Evolutionary conservation across 1,284 basidiomycete species (phyloP), one percentile per base, ranked within the genome.

Genomic region (Moesziomyces sp.): DNA sequence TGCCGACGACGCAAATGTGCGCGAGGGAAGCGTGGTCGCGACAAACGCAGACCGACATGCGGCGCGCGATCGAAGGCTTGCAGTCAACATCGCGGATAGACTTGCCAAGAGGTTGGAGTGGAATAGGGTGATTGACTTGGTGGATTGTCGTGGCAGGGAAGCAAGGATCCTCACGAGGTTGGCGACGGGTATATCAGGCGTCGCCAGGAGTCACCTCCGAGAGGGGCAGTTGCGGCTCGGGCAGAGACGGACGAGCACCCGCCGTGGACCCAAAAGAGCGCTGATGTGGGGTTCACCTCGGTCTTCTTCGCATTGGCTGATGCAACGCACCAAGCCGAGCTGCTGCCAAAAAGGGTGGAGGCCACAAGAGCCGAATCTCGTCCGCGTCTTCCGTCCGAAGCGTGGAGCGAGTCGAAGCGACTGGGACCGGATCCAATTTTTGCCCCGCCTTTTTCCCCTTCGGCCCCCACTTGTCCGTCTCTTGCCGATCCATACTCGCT

Each of bases 381-480:
- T 52, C 66, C 66, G 66, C 59, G 60, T 63, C 57, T 69, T 69
- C 66, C 66, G 66, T 52, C 60, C 66, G 56, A 18, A 40, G 38
- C 38, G 35, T 18, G 30, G 10, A 38, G 9, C 19, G 19, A 18
- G 23, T 18, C 24, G 42, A n/a, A 9, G 23, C 28, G 10, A 5
- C n/a, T 16, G 1, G 28, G 3, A 26, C 10, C 59, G 59, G 59
- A 62, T 51, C 11, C 48, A 62, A 42, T 48, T 56, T 62, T 56
- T 55, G 44, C 53, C 55, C 59, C 59, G 48, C 48, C 24, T 21
- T 23, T 52, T 28, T 18, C 16, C 35, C 19, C 11, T 18, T 28
- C 16, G 6, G 14, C 35, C 16, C 53, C 59, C 53, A 34, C 40
- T 23, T 48, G 45, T 6, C 30, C 44, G 48, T 30, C 46, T 30